phyloP scores from a whole-genome alignment of 78 protist species.

The Dictyostelium firmibasis region DNA sequence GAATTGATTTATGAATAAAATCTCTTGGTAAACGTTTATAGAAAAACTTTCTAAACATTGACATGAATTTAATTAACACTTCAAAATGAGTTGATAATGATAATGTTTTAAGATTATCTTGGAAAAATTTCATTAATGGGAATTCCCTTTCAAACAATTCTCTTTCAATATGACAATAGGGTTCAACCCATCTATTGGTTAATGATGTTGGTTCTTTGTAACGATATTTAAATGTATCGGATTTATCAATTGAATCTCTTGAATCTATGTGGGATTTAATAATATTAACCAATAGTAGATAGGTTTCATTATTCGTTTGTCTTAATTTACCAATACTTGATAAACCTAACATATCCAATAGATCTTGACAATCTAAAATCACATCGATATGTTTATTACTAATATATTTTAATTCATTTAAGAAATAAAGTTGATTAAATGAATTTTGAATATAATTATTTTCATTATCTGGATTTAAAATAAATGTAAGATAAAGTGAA shows the following conservation, averaged over 20 bases:
- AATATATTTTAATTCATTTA: neutral
- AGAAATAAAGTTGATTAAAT: constrained; percentile 6
- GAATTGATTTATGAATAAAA: constrained; percentile 6
- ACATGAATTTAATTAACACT: neutral
- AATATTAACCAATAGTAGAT: neutral
- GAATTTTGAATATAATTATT: constrained; percentile 12
- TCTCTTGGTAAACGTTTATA: constrained; percentile 23
- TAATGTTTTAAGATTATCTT: neutral
- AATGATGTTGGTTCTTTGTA: neutral
- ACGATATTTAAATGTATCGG: neutral
- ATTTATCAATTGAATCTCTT: neutral
- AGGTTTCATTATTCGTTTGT: neutral
- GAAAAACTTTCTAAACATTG: constrained; percentile 21
- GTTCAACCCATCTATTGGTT: neutral
- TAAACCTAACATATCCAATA: neutral
- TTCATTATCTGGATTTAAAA: constrained; percentile 18
- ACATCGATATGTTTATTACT: neutral
- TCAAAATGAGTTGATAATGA: constrained; percentile 28
- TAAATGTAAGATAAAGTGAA: constrained; percentile 14
- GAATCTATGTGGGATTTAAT: neutral
- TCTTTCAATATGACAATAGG: neutral
- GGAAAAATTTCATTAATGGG: neutral
- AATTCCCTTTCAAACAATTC: neutral
- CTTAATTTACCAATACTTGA: neutral
- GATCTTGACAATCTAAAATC: neutral